Evolutionary conservation across 2,329 filamentous ascomycete genomes (phyloP), one percentile per base, ranked within the genome.

Genomic region (Apiospora rasikravindrae): DNA sequence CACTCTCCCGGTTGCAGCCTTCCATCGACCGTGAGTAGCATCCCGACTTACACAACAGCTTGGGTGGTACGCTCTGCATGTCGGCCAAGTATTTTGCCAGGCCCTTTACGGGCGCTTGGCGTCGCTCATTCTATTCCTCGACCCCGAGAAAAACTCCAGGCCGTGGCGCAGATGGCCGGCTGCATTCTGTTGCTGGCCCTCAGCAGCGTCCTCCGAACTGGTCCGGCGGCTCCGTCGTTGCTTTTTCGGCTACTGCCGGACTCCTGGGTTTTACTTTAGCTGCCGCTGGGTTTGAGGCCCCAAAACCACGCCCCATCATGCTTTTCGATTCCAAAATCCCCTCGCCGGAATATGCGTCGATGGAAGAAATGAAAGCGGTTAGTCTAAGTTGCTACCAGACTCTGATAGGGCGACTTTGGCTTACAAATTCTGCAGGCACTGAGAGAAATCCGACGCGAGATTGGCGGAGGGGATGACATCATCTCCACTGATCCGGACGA

Each of bases 401-500:
- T 5, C 45, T 61, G 24, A 29, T 37, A 64, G 57, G 33, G 33
- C 4, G 19, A 40, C 3, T 11, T 11, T 64, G 19, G 22, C 57
- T 49, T 61, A 64, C 37, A 40, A 16, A 29, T 16, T 16, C 26
- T 42, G 68, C 33, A 90, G 89, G 89, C 89, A 0, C 81, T 91
- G 64, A 77, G 80, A 61, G 86, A 89, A 74, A 91, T 92, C 71
- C 86, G 86, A 10, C 76, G 77, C n/a, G 80, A 83, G 76, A 78
- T 86, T 71, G 80, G 81, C 67, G 77, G 69, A 1, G 77, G 76
- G 19, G 85, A 89, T 68, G 89, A 91, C 73, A 86, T 90, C 66
- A 88, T 92, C 51, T 91, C 89, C 13, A 90, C 85, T 0, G 90
- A 92, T 71, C 85, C 88, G 0, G 90, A 92, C 19, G 89, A 91